Base-by-base conservation (phyloP, 805 yeast genomes). In the Lipomyces chichibuensis region DNA sequence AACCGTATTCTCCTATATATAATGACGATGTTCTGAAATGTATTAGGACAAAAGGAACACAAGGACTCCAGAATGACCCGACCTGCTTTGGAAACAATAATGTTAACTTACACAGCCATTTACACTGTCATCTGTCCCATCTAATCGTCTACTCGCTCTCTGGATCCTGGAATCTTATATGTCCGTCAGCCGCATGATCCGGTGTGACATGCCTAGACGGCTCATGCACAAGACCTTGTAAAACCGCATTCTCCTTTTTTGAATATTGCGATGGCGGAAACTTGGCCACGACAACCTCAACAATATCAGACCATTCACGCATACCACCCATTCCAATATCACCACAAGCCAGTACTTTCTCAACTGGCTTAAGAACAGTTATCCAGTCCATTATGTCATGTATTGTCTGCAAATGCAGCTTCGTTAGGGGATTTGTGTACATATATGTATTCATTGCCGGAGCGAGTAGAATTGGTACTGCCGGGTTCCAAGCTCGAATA, bases 281-380 rank as follows among this genome's bases (percentile, higher is more conserved):
- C 75, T 88, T 89, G 78, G 87, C 82, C 25, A 90, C 96, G 59
- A 91, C 83, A 73, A 87, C 87, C 75, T 92, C 96, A 23, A 92
- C 97, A 73, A 95, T 89, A 77, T 93, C 98, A 76, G 91, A 90
- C 87, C 96, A 92, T 74, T 95, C 98, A 88, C 93, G 89, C 98
- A 95, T 95, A 63, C 99, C 98, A 59, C 99, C 98, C 92, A 95
- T 90, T n/a, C 98, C 98, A 65, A 95, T 92, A 74, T 94, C 98
- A 69, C 99, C 98, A 80, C 93, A 92, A 54, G 91, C 92, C 75
- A 90, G 87, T 5, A 94, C 97, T 78, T 94, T 94, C 77, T 94
- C 99, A 29, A 92, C 92, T 0, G 99, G 99, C 76, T 88, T 89
- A 75, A 95, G 83, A n/a, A 94, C 87, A 71, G 92, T 96, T 69